phyloP scores from a whole-genome alignment of 2,329 filamentous ascomycete species.

The Neonectria punicea region DNA sequence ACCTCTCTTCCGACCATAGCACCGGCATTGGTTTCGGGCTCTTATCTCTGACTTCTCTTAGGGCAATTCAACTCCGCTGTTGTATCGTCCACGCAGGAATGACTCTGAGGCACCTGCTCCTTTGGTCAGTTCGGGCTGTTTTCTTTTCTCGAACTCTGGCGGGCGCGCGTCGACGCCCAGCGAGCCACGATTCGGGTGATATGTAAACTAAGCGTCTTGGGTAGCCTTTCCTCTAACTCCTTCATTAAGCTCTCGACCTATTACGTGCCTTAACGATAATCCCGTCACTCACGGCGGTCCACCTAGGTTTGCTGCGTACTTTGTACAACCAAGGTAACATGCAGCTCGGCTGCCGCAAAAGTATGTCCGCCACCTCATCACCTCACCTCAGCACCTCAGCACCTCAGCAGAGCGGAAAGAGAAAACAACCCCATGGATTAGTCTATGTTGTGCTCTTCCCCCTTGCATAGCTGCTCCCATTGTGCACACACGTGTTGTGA shows the following conservation, averaged over 20 bases:
- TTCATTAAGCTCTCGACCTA: conserved; percentile 12
- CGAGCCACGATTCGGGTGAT: conserved; percentile 4
- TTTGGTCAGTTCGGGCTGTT: conserved; percentile 11
- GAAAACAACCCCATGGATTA: background rate
- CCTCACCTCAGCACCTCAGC: background rate
- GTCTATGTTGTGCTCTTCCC: conserved; percentile 2
- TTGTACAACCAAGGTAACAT: conserved; percentile 5
- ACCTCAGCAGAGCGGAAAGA: conserved; percentile 5
- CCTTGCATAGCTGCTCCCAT: conserved; percentile 17
- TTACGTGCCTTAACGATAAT: conserved; percentile 14
- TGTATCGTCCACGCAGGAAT: conserved; percentile 16
- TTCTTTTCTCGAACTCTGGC: conserved; percentile 18
- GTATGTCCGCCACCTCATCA: background rate
- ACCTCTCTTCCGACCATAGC: conserved; percentile 29
- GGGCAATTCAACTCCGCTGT: conserved; percentile 11
- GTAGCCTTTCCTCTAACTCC: background rate
- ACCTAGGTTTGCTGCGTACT: background rate
- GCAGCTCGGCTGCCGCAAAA: conserved; percentile 10
- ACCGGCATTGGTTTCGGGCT: conserved; percentile 17
- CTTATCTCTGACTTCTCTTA: conserved; percentile 15
- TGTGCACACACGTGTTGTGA: conserved; percentile 10
- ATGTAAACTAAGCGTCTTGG: background rate
- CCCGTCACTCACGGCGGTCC: background rate
- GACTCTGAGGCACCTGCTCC: conserved; percentile 10
- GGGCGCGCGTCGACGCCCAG: conserved; percentile 9